Evolutionary conservation across 257 asterid species (phyloP).

Genomic region (Solanum pimpinellifolium): DNA sequence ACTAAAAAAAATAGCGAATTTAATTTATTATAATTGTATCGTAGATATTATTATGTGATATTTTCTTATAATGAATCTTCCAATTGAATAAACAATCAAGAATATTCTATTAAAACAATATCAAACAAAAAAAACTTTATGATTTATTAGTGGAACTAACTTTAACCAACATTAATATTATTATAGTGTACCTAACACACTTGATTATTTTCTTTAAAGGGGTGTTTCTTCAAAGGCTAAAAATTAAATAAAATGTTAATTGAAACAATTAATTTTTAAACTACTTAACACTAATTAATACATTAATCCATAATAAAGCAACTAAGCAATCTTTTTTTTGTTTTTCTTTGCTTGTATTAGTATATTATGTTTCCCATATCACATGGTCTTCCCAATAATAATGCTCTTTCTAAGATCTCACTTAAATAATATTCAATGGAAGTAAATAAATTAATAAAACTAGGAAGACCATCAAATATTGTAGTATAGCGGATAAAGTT

Average conservation of each 20-base stretch:
- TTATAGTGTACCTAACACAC: slow-evolving; percentile 30
- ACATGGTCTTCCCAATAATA: not conserved
- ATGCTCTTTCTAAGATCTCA: not conserved
- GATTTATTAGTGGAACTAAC: slow-evolving; percentile 5
- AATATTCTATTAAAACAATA: slow-evolving; percentile 19
- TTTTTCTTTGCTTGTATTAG: not conserved
- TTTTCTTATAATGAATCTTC: not conserved
- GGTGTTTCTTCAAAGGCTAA: not conserved
- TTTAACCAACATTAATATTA: slow-evolving; percentile 7
- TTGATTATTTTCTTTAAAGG: not conserved
- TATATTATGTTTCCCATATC: not conserved
- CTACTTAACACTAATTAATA: not conserved
- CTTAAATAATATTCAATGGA: not conserved
- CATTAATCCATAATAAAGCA: not conserved
- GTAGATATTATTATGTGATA: not conserved
- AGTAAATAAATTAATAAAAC: not conserved
- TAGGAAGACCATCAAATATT: not conserved
- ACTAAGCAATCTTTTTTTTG: not conserved
- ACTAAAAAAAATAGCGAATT: not conserved
- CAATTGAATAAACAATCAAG: not conserved
- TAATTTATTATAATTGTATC: not conserved
- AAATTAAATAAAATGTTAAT: not conserved
- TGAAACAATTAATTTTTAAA: not conserved
- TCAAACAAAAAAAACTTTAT: not conserved
- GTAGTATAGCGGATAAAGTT: fast-evolving